phyloP scores from a whole-genome alignment of 2,329 filamentous ascomycete genomes.

The Beauveria sp. region DNA sequence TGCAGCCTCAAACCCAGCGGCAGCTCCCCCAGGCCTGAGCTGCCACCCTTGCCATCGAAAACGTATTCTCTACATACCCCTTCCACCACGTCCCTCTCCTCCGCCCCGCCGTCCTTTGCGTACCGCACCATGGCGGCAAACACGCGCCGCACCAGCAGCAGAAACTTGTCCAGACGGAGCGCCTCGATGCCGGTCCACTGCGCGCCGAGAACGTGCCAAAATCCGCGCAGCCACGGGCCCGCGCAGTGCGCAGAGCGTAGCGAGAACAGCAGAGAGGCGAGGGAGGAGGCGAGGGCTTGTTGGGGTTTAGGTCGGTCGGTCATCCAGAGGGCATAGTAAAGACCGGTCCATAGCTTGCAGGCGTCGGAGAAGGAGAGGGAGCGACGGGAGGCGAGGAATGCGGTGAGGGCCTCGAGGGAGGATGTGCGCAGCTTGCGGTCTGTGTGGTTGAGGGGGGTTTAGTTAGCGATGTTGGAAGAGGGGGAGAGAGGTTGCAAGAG shows the following conservation, averaged over 20 bases:
- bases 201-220: slow-evolving; percentile 62
- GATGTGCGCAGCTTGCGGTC: slow-evolving; percentile 72
- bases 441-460: slow-evolving; percentile 28
- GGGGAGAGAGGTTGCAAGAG: not conserved
- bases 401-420: slow-evolving; percentile 67
- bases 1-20: slow-evolving; percentile 83
- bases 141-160: slow-evolving; percentile 74
- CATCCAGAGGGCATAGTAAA: slow-evolving; percentile 94
- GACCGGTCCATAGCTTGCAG: slow-evolving; percentile 87
- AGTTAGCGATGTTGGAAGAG: not conserved
- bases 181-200: slow-evolving; percentile 72
- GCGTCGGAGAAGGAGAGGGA: slow-evolving; percentile 61
- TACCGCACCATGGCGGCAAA: slow-evolving; percentile 61
- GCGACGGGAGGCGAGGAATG: slow-evolving; percentile 61
- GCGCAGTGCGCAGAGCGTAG: slow-evolving; percentile 38
- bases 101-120: slow-evolving; percentile 22
- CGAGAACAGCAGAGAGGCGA: slow-evolving; percentile 57
- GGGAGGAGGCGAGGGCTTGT: slow-evolving; percentile 71
- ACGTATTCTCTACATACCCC: slow-evolving; percentile 23
- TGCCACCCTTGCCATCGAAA: slow-evolving; percentile 25
- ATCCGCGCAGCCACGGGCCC: slow-evolving; percentile 50
- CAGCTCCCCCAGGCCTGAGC: slow-evolving; percentile 44
- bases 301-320: slow-evolving; percentile 83
- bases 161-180: slow-evolving; percentile 83
- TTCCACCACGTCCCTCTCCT: slow-evolving; percentile 20